Base-by-base conservation (phyloP, 1,284 basidiomycete species). In the Sporisorium graminicola region DNA sequence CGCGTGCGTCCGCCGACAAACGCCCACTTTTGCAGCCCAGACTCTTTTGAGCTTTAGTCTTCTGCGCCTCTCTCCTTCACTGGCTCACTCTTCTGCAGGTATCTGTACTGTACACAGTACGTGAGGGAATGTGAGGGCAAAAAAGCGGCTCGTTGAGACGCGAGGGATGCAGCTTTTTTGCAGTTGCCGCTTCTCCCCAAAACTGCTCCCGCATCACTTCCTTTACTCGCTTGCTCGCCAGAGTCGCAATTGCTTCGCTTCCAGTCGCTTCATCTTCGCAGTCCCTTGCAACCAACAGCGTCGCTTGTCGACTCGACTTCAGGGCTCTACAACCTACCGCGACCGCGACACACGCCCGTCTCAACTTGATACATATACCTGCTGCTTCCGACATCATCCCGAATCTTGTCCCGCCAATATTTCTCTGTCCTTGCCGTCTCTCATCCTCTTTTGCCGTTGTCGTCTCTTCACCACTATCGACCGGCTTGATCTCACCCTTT, bases 291-390 rank as follows among this genome's bases (percentile, higher is more conserved):
- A 40, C 37, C 16, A 40, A n/a, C 37, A 40, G 37, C 40, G 8
- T 43, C n/a, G 18, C 37, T 40, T 8, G 4, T n/a, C 12, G 37
- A n/a, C n/a, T 18, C 37, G 37, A 40, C 37, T 40, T 18, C 12
- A 40, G 37, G 16, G 37, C 40, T 43, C 40, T n/a, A n/a, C n/a
- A 8, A 14, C 40, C 40, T n/a, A 43, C 40, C 40, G 16, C 40
- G n/a, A 14, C 12, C 14, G 51, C 35, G 37, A 26, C 35, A 50
- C 26, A 50, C 29, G n/a, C 12, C 16, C 16, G 26, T 50, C 29
- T 31, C 29, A 14, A 26, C 22, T 18, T n/a, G 24, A 18, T 58
- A 58, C 46, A 49, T 58, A 58, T 58, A 58, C 29, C 46, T 58
- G 0, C 37, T 40, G 56, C 33, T 5, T 58, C 24, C 44, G 24